Evolutionary conservation across 2,329 filamentous ascomycete species (phyloP).

Genomic region (Huntiella decipiens): DNA sequence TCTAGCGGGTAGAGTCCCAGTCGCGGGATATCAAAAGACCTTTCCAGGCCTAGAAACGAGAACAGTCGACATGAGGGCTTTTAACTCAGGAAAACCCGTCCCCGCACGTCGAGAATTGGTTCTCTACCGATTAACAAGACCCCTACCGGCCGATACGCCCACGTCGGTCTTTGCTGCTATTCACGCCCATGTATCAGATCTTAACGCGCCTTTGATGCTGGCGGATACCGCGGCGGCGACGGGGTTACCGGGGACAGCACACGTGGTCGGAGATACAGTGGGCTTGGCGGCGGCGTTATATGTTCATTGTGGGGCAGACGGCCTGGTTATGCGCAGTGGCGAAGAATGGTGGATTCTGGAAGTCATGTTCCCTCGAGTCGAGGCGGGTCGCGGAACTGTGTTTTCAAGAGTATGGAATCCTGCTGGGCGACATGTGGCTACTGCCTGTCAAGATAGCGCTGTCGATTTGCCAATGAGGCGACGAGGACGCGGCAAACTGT

Average conservation of each 20-base stretch:
- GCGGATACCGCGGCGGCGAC: constrained; percentile 17
- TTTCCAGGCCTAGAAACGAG: constrained; percentile 34
- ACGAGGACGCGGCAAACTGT: too few relatives aligned
- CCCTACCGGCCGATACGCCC: constrained; percentile 16
- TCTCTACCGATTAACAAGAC: constrained; percentile 28
- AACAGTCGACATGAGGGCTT: constrained; percentile 32
- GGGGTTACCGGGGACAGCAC: constrained; percentile 26
- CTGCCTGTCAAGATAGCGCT: constrained; percentile 35
- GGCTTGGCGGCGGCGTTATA: constrained; percentile 33
- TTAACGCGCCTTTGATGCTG: constrained; percentile 34
- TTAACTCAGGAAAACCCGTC: constrained; percentile 24
- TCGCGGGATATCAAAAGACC: constrained; percentile 19
- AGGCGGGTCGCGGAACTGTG: constrained; percentile 27
- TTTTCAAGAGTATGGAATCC: constrained; percentile 36
- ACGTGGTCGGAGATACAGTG: constrained; percentile 22
- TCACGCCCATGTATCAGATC: constrained; percentile 32
- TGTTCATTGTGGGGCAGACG: constrained; percentile 29
- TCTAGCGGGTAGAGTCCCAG: constrained; percentile 24
- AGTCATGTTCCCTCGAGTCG: constrained; percentile 27
- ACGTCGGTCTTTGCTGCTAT: constrained; percentile 26
- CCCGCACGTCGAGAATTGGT: constrained; percentile 29
- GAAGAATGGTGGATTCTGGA: constrained; percentile 37
- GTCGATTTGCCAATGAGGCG: not conserved
- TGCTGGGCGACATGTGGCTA: constrained; percentile 31
- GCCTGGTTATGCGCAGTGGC: constrained; percentile 25